phyloP scores from a whole-genome alignment of 2,329 filamentous ascomycete species.

The Alternaria panax region DNA sequence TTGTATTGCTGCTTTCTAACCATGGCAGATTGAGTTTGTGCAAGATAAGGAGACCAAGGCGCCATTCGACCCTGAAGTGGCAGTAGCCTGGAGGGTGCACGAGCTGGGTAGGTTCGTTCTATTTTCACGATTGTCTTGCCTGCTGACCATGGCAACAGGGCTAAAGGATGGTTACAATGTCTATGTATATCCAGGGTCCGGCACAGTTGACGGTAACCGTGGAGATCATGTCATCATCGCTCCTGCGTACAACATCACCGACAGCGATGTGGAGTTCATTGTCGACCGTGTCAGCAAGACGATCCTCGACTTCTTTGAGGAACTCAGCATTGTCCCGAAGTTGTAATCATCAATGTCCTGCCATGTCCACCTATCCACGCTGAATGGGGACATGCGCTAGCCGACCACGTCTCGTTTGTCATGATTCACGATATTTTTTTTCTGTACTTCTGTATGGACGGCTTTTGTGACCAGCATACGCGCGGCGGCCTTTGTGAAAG shows the following conservation, averaged over 20 bases:
- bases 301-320: constrained; percentile 58
- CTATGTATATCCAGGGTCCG: constrained; percentile 69
- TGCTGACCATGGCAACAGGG: constrained; percentile 37
- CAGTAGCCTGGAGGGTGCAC: constrained; percentile 59
- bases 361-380: not conserved
- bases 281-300: constrained; percentile 61
- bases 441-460: not conserved
- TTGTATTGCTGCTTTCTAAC: constrained; percentile 12
- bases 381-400: not conserved
- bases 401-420: not conserved
- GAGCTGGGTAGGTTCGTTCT: constrained; percentile 54
- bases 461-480: constrained; percentile 1
- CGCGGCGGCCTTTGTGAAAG: not conserved
- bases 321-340: constrained; percentile 8
- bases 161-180: constrained; percentile 58
- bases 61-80: constrained; percentile 57
- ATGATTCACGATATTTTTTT: constrained; percentile 5
- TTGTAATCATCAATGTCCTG: not conserved
- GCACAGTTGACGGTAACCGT: constrained; percentile 64
- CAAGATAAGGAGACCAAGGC: constrained; percentile 62
- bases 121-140: not conserved
- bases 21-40: constrained; percentile 64
- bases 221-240: constrained; percentile 76
- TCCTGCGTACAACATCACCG: constrained; percentile 71
- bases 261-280: constrained; percentile 64